These are phyloP conservation scores for Botrytis sinoallii DNA, from an alignment of 2,329 filamentous ascomycete genomes.

Conservation along the genomic window DNA sequence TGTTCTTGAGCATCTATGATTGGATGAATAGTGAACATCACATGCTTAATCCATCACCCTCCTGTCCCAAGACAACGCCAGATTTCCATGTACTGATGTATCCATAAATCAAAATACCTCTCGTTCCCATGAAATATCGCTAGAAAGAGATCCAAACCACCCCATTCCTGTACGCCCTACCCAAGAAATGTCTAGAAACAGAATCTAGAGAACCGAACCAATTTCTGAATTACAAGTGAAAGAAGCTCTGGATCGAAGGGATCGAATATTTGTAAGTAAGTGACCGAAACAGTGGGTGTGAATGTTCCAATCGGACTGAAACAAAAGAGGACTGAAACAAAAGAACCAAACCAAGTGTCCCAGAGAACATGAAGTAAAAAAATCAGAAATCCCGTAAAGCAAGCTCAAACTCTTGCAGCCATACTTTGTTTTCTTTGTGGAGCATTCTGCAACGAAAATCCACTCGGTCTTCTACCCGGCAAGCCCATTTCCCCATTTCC, in stretches of 20 bases:
- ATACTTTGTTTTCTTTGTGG: constrained; percentile 18
- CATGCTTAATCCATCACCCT: background rate
- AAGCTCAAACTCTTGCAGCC: background rate
- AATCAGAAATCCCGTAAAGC: background rate
- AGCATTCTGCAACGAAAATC: constrained; percentile 28
- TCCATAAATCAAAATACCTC: background rate
- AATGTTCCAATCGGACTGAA: background rate
- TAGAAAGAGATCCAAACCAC: background rate
- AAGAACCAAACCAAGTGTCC: background rate
- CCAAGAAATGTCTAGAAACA: background rate
- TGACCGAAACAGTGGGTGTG: background rate
- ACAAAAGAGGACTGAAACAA: background rate
- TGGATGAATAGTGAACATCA: background rate
- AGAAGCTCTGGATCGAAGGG: background rate
- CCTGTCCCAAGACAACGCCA: background rate
- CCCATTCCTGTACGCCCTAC: background rate
- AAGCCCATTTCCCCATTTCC: background rate
- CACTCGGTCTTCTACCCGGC: constrained; percentile 25
- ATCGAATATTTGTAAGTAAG: background rate
- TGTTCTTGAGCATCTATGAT: background rate
- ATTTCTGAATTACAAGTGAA: background rate
- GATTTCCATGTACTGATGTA: background rate
- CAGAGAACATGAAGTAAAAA: background rate
- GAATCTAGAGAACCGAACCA: background rate
- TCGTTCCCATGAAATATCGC: background rate